Conservation (phyloP, 805 yeast species). For the Candida patagonica region DNA sequence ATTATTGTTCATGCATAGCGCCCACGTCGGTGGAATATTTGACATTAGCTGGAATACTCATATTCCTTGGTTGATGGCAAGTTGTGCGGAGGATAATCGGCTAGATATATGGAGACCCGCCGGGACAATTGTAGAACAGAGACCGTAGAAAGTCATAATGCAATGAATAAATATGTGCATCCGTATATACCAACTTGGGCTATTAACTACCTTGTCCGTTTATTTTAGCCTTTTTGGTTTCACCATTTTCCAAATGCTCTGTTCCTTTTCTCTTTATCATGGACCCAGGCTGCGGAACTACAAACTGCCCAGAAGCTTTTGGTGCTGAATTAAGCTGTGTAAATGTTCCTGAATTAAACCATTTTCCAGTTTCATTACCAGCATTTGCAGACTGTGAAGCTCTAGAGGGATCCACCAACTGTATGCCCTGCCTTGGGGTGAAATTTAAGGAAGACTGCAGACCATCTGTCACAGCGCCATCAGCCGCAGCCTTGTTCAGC, state of each 20-base stretch:
- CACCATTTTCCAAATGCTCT: not conserved
- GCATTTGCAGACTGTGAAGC: constrained; percentile 3
- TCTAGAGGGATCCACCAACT: constrained; percentile 19
- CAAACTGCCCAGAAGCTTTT: not conserved
- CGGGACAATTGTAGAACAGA: constrained; percentile 26
- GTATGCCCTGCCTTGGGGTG: constrained; percentile 21
- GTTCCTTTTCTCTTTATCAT: constrained; percentile 1
- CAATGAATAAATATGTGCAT: constrained; percentile 1
- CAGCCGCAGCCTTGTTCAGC: constrained; percentile 3
- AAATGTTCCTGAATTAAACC: constrained; percentile 22
- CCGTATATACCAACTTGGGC: not conserved
- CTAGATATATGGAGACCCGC: constrained; percentile 81
- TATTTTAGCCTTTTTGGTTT: not conserved
- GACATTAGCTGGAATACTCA: constrained; percentile 77
- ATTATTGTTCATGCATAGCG: constrained; percentile 62
- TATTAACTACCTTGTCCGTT: not conserved
- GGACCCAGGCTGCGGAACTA: not conserved
- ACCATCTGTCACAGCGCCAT: constrained; percentile 1
- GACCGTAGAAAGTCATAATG: not conserved
- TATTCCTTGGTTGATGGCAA: constrained; percentile 59
- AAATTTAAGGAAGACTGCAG: constrained; percentile 10
- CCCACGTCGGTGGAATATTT: constrained; percentile 80
- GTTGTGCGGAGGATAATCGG: constrained; percentile 78
- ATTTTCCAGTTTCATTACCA: constrained; percentile 15
- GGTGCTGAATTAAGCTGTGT: constrained; percentile 9